phyloP scores from a whole-genome alignment of 345 rosid species.

The Aethionema arabicum region DNA sequence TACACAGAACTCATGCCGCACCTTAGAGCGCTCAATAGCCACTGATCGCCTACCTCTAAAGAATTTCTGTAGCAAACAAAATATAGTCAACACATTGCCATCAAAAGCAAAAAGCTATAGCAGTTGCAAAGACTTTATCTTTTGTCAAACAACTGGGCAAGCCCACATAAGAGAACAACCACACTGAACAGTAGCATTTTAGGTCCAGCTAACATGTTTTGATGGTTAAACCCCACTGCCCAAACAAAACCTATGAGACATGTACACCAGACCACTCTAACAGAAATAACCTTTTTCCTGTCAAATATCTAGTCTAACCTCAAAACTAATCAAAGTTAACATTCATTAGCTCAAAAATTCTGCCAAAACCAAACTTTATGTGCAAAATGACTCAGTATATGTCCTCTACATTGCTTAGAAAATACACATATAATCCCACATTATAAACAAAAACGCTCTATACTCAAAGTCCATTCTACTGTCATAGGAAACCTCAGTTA shows the following conservation, averaged over 20 bases:
- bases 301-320: constrained; percentile 7
- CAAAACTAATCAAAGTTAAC: constrained; percentile 7
- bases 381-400: not conserved
- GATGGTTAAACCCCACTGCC: constrained; percentile 18
- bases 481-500: not conserved
- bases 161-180: constrained; percentile 5
- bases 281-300: constrained; percentile 4
- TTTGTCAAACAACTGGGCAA: constrained; percentile 10
- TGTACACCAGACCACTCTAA: not conserved
- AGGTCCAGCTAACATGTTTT: constrained; percentile 22
- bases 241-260: constrained; percentile 4
- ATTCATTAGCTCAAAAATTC: constrained; percentile 6
- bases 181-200: constrained; percentile 3
- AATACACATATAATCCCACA: not conserved
- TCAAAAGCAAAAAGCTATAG: constrained; percentile 9
- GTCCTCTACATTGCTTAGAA: constrained; percentile 25
- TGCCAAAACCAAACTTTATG: not conserved
- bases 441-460: not conserved
- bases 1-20: constrained; percentile 60
- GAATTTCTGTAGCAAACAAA: constrained; percentile 80
- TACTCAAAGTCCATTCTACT: not conserved
- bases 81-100: constrained; percentile 41
- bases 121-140: not conserved
- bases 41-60: constrained; percentile 84
- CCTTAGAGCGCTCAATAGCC: constrained; percentile 61